phyloP scores from a whole-genome alignment of 2,329 filamentous ascomycete genomes.

The Ophiostoma quercus region DNA sequence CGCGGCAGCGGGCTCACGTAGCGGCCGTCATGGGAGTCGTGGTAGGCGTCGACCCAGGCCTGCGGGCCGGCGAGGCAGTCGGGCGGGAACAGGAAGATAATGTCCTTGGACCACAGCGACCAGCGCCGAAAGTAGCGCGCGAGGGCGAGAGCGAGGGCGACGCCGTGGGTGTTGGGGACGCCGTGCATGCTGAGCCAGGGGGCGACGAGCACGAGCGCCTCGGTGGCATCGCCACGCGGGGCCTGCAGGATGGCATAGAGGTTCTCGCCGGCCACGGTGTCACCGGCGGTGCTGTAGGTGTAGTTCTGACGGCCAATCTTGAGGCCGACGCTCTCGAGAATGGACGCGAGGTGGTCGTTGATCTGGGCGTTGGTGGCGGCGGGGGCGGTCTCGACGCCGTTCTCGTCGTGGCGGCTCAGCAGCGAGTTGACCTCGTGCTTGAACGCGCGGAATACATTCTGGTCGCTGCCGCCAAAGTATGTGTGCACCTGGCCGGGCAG shows the following conservation, averaged over 20 bases:
- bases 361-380: constrained; percentile 49
- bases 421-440: constrained; percentile 68
- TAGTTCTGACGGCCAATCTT: constrained; percentile 88
- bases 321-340: constrained; percentile 72
- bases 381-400: neutral
- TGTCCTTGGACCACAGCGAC: constrained; percentile 99
- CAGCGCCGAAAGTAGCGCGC: constrained; percentile 95
- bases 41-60: constrained; percentile 97
- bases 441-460: constrained; percentile 89
- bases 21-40: constrained; percentile 72
- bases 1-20: constrained; percentile 71
- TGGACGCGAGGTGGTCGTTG: constrained; percentile 66
- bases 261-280: constrained; percentile 74
- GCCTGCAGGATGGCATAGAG: constrained; percentile 90
- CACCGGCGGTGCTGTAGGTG: constrained; percentile 73
- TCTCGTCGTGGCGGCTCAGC: constrained; percentile 34
- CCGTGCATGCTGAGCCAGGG: constrained; percentile 80
- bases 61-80: constrained; percentile 88
- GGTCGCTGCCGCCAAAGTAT: constrained; percentile 93
- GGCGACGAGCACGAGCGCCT: constrained; percentile 88
- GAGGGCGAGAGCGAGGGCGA: constrained; percentile 78
- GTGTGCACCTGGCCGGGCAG: constrained; percentile 95
- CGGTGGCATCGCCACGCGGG: constrained; percentile 89
- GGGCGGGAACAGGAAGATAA: constrained; percentile 82
- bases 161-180: constrained; percentile 76